Evolutionary conservation across 73 alveolate genomes (phyloP), one percentile per base, ranked within the genome.

Genomic region (Breviolum minutum): DNA sequence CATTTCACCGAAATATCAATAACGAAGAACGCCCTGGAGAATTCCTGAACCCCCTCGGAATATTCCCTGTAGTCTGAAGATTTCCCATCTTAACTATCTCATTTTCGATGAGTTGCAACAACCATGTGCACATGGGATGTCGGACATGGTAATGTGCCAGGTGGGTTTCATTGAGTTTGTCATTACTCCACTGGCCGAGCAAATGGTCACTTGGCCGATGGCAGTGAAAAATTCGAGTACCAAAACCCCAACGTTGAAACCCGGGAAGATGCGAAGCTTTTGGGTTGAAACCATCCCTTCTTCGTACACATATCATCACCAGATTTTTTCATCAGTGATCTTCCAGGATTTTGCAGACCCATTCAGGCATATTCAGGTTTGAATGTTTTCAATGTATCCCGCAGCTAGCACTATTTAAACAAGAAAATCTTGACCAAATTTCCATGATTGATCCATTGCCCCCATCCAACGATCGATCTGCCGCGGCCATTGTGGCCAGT

Each of bases 161-260:
- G 92, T 94, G 63, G 99, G 99, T 62, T 94, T 94, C 99, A 94
- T 94, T 29, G 99, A 94, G 99, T 94, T 94, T 61, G 93, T 94
- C 14, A 94, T 94, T 60, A 70, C 99, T 29, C 99, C 99, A 5
- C 60, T 94, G 61, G 99, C 92, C 26, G 97, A 91, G 82, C 97
- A 91, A 24, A 73, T 91, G 87, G 97, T n/a, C 79, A 27, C 85
- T 8, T 71, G 81, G 81, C 26, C 26, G 54, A 40, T 40, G 54
- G 54, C 54, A 40, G 54, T 40, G 54, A 3, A n/a, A n/a, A n/a
- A 40, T 40, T 0, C 54, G 54, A 40, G 54, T 40, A 40, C 54
- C 54, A 40, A 0, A 40, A 0, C 54, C 0, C 0, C 54, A 40
- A 0, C 54, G 54, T 40, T 40, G 54, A 40, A 40, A 40, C 54